Base-by-base conservation (phyloP, 345 rosid genomes). In the Aquilaria sinensis region DNA sequence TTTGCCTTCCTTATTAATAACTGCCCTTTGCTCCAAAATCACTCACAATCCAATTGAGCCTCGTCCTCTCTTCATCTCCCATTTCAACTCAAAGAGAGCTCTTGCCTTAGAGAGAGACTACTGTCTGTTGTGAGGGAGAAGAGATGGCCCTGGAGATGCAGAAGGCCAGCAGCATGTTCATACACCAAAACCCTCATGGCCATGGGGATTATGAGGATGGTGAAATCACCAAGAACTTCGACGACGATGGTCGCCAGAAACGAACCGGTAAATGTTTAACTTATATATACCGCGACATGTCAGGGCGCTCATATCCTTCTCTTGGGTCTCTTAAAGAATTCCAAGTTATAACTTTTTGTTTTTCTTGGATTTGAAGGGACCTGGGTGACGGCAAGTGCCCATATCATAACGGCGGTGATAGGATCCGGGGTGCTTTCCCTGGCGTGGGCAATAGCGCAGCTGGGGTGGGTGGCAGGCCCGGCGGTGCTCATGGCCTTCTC, bases 391-490 rank as follows among this genome's bases (percentile, higher is more conserved):
- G 82, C 82, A 29, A 72, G 77, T 69, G 72, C 82, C 5, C 82
- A 74, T 53, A 68, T 74, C 32, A 72, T 78, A 78, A 78, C 82
- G 9, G 77, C 82, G 8, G 79, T 75, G 45, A 78, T 78, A 2
- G 82, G 82, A 1, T 78, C 82, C 3, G 79, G 79, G 33, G 79
- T 78, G 45, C 56, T 78, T 51, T 75, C 79, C 1, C 58, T 78
- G 34, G 78, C 77, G 14, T 78, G 79, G 79, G 74, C 77, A 16
- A 72, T 62, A 12, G 75, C 75, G 49, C 79, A 78, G 66, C 59
- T 78, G n/a, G 82, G 82, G 2, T 78, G 82, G 82, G 56, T 78
- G 58, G 79, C 70, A 31, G 82, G 82, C 3, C 72, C 79, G 32
- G 46, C 67, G 11, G 60, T 63, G 4, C 64, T 75, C 53, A 31